Evolutionary conservation across 345 rosid species (phyloP).

Genomic region (Populus alba): DNA sequence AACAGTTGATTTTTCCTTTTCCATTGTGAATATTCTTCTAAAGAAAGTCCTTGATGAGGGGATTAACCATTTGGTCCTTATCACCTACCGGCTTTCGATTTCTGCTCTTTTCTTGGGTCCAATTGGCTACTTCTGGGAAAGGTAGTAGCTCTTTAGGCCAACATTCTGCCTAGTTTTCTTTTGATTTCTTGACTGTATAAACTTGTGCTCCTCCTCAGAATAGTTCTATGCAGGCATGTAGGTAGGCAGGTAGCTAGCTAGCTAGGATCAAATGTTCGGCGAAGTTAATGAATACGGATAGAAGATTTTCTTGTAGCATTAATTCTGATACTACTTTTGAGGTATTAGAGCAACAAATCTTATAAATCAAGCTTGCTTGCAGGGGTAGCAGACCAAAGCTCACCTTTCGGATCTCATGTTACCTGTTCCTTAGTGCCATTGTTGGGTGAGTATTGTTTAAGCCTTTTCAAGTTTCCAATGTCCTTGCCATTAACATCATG

Average conservation of each 20-base stretch:
- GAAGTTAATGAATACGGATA: neutral
- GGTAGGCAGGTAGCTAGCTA: neutral
- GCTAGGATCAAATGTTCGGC: neutral
- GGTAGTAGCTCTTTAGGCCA: constrained; percentile 35
- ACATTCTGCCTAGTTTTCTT: constrained; percentile 2
- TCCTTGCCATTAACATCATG: neutral
- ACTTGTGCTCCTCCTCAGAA: neutral
- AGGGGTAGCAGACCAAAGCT: constrained; percentile 59
- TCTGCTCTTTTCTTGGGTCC: constrained; percentile 66
- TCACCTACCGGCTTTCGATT: constrained; percentile 59
- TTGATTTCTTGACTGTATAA: neutral
- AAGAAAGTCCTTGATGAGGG: constrained; percentile 63
- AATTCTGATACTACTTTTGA: neutral
- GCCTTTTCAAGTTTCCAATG: neutral
- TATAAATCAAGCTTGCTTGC: constrained; percentile 23
- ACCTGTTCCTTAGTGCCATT: constrained; percentile 61
- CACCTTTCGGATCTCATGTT: constrained; percentile 43
- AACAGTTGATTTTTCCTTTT: constrained; percentile 48
- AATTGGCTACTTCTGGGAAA: constrained; percentile 58
- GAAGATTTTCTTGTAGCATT: neutral
- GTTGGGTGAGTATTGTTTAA: constrained; percentile 51
- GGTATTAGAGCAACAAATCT: neutral
- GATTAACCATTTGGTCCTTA: constrained; percentile 54
- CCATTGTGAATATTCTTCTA: constrained; percentile 56
- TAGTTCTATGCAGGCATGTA: neutral